phyloP scores from a whole-genome alignment of 1,139 yeast species.

The Candida frijolesensis region DNA sequence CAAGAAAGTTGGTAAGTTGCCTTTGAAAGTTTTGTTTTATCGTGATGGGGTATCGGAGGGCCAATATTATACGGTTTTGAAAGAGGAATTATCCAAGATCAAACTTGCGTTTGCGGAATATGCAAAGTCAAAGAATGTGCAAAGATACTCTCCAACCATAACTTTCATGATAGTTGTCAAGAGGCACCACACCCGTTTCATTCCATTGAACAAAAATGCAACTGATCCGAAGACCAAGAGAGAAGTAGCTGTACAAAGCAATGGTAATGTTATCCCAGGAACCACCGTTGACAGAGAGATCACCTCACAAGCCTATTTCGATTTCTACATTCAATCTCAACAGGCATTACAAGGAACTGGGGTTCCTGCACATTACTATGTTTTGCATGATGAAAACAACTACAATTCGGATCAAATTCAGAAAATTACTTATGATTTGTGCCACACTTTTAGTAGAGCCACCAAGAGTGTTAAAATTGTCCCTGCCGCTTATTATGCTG shows the following conservation, averaged over 20 bases:
- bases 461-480: slow-evolving; percentile 17
- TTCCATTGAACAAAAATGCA: slow-evolving; percentile 15
- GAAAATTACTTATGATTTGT: slow-evolving; percentile 15
- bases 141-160: slow-evolving; percentile 13
- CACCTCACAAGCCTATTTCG: slow-evolving; percentile 16
- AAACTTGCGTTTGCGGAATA: slow-evolving; percentile 15
- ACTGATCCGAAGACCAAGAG: slow-evolving; percentile 9
- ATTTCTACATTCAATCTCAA: slow-evolving; percentile 18
- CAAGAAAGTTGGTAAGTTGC: slow-evolving; percentile 14
- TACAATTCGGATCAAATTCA: slow-evolving; percentile 16
- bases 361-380: slow-evolving; percentile 18
- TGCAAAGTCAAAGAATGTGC: slow-evolving; percentile 11
- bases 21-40: slow-evolving; percentile 15
- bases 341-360: slow-evolving; percentile 18
- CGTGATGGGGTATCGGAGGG: slow-evolving; percentile 20
- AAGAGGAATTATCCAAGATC: slow-evolving; percentile 15
- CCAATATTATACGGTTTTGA: slow-evolving; percentile 16
- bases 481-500: slow-evolving; percentile 18
- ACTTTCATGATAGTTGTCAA: slow-evolving; percentile 18
- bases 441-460: slow-evolving; percentile 19
- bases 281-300: slow-evolving; percentile 15
- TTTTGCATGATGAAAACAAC: slow-evolving; percentile 17
- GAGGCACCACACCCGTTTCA: slow-evolving; percentile 17
- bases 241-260: slow-evolving; percentile 15
- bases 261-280: slow-evolving; percentile 18